Base-by-base conservation (phyloP, 306 rosid genomes). In the Lupinus albus region DNA sequence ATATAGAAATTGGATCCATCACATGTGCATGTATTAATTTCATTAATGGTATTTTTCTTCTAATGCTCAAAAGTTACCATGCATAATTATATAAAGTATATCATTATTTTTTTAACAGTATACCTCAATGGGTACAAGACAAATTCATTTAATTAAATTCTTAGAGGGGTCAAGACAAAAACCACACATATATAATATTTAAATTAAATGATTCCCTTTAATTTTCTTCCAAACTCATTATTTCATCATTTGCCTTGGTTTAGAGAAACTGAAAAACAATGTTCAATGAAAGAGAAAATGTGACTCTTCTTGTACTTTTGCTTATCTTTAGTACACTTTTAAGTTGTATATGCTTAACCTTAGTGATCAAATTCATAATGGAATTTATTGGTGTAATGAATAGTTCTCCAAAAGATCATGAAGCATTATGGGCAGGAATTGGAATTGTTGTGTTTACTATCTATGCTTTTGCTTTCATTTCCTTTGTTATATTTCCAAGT, bases 261-360 rank as follows among this genome's bases (percentile, higher is more conserved):
- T 11, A 17, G 21, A 53, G 14, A 49, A 3, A 38, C 1, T 33
- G 3, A 46, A 33, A 21, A 76, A 11, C 2, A 11, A 73, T 76
- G 81, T 30, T 42, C 57, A 78, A 48, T 68, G 77, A 64, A 1
- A 69, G 48, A 35, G 76, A 49, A 57, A 82, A 60, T 42, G 48
- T 71, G 16, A 61, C 48, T 0, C 50, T 79, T 55, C 60, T 76
- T 44, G 75, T 65, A 25, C 45, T 82, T 5, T 63, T 76, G 7
- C 45, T 72, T 30, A 30, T 84, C 41, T 74, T 81, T 11, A 70
- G 78, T 74, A 53, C 57, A 51, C 10, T 82, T 0, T 66, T 76
- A 70, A 77, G 76, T 9, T 74, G 83, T 71, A 76, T 78, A 33
- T 79, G 83, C 61, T 58, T 79, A n/a, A 3, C 73, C 14, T 33